Conservation (phyloP, 179 eudicot genomes). For the Beta corolliflora region DNA sequence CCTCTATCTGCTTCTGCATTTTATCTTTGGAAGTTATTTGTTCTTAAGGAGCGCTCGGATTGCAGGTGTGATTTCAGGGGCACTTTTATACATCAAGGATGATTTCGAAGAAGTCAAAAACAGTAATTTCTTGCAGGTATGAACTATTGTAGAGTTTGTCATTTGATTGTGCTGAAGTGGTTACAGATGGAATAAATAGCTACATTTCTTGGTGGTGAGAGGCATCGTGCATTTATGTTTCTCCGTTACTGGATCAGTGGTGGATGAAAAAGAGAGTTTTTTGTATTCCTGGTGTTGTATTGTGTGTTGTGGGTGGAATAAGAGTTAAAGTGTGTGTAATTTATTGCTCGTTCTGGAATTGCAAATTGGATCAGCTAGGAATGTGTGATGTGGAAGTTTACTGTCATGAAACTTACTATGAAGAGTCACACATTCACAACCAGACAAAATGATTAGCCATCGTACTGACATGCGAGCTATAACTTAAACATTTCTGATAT, state of each 20-base stretch:
- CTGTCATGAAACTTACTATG: background rate
- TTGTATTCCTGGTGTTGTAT: background rate
- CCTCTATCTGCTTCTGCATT: background rate
- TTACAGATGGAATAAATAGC: background rate
- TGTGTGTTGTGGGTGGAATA: background rate
- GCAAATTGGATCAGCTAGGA: background rate
- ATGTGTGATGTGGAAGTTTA: background rate
- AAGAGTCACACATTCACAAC: background rate
- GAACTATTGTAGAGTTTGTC: background rate
- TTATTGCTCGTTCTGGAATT: no score
- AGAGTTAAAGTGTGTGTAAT: background rate
- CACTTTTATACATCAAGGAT: constrained; percentile 81
- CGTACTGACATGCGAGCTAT: background rate
- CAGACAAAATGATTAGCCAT: background rate
- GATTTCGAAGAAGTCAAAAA: constrained; percentile 75
- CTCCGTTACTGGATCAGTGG: background rate
- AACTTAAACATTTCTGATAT: background rate
- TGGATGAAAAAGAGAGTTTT: background rate
- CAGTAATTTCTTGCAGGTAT: constrained; percentile 87
- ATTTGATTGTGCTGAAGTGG: background rate
- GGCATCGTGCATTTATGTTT: background rate
- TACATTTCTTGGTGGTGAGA: background rate
- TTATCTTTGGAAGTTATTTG: background rate
- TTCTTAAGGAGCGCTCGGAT: constrained; percentile 17
- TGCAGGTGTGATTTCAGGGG: constrained; percentile 92